These are phyloP conservation scores for Babesia microti DNA, from an alignment of 169 alveolate species.

Conservation along the genomic window DNA sequence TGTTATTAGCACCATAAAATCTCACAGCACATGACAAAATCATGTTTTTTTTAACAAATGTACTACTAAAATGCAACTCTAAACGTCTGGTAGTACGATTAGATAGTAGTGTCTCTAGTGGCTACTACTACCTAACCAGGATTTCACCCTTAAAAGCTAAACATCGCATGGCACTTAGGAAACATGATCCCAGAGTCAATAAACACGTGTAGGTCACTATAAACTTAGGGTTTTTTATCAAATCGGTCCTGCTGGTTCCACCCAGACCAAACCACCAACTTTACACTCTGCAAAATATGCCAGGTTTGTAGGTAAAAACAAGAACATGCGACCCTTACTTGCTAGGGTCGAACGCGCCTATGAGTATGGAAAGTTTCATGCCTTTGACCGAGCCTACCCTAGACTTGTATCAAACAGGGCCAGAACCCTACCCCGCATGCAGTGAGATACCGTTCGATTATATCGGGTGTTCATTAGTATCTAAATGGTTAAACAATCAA, in stretches of 20 bases:
- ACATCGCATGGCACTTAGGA: slow-evolving; percentile 62
- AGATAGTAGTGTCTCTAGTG: slow-evolving; percentile 62
- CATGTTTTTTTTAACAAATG: slow-evolving; percentile 57
- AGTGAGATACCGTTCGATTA: no score
- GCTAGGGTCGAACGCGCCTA: slow-evolving; percentile 65
- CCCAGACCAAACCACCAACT: slow-evolving; percentile 35
- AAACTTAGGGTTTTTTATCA: slow-evolving; percentile 33
- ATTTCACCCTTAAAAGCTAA: slow-evolving; percentile 65
- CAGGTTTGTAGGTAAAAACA: slow-evolving; percentile 52
- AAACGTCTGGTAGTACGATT: slow-evolving; percentile 66
- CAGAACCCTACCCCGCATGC: slow-evolving; percentile 24
- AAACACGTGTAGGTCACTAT: slow-evolving; percentile 63
- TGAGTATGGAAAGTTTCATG: slow-evolving; percentile 64
- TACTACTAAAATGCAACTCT: slow-evolving; percentile 58
- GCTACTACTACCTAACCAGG: slow-evolving; percentile 59
- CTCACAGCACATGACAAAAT: neutral
- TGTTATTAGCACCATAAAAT: neutral
- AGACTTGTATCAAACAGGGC: slow-evolving; percentile 33
- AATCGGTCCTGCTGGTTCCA: slow-evolving; percentile 27
- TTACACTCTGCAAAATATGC: slow-evolving; percentile 59
- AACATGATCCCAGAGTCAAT: slow-evolving; percentile 68
- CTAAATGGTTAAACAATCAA: no score
- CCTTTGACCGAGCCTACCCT: slow-evolving; percentile 33
- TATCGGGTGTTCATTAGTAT: no score
- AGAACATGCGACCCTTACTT: slow-evolving; percentile 60